Base-by-base conservation (phyloP, 129 eudicot genomes). In the Rutidosis leptorrhynchoides region DNA sequence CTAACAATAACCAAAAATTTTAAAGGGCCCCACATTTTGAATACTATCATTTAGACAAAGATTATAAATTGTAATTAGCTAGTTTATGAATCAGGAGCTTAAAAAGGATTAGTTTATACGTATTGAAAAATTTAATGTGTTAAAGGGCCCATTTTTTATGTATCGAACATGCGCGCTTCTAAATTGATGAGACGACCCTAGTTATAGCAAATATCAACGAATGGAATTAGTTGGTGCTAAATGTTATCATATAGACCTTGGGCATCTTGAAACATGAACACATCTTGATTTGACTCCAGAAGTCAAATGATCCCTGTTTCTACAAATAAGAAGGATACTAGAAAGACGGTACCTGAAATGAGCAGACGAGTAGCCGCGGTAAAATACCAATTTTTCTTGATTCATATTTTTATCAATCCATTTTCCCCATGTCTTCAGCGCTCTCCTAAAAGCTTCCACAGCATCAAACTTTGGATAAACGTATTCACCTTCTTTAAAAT, bases 321-420 rank as follows among this genome's bases (percentile, higher is more conserved):
- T 51, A 62, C 19, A 42, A 37, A 28, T 20, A 60, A 55, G 61
- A 62, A 51, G 4, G 26, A 53, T 0, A 14, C 48, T 20, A 53
- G 59, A 8, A 22, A 62, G 29, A 59, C 7, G 24, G 22, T 77
- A 92, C 98, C 98, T 92, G 79, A 83, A 92, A 80, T 92, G 98
- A 27, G 98, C 92, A 73, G 95, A 85, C 11, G 98, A 92, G 73
- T 88, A 92, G 4, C 89, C 95, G 5, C 96, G 98, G 70, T 92
- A 92, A 30, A 92, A 79, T 15, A 88, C 84, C 84, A 88, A 62
- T 79, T 86, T 83, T 35, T 71, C 64, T 14, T 72, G 69, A 53
- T 72, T 53, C 65, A 83, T 61, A 60, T 85, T 88, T 56, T 78
- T 61, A 73, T 83, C 86, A 57, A 88, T 78, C 98, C 96, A 88